Evolutionary conservation across 371 early-diverging fungal species (phyloP), one percentile per base, ranked within the genome.

Genomic region (Rhizopus arrhizus): DNA sequence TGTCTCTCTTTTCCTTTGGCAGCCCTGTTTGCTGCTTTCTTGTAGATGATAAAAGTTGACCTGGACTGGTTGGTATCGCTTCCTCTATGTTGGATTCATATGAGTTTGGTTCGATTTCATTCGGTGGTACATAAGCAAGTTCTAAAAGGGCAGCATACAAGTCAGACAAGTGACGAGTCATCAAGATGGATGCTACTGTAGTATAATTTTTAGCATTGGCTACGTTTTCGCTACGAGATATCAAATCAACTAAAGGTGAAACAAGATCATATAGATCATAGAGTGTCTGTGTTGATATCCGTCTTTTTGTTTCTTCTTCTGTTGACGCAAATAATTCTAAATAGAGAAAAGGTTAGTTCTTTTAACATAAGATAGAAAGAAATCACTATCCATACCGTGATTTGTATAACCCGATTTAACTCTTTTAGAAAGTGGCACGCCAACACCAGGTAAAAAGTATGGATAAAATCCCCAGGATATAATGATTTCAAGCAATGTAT

Each of bases 401-500:
- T 77, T 75, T n/a, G 71, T 72, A 47, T 78, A 81, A 6, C 76
- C 80, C 2, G 80, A 77, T 56, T 78, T 77, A 4, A 86, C 76
- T 32, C 91, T 77, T 49, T 85, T 84, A 5, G 77, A 74, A 35
- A 89, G 58, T 1, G 88, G 87, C 40, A 89, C 81, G 0, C 91
- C 90, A 0, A 88, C 85, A 4, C 91, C 91, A 0, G 85, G 80
- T 29, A 82, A 51, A 36, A 89, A 70, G 43, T 80, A 82, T 7
- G 91, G 90, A 62, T 84, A 85, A 3, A 87, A 69, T 5, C 89
- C 89, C 89, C 89, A 89, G 33, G 83, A 83, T 9, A 88, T 69
- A 22, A 86, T 69, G 13, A 88, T 82, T 68, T 89, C 87, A 11
- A 87, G 60, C 68, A 89, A 65, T 5, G 88, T 87, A 57, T 85